Evolutionary conservation across 106 monocot genomes (phyloP).

Genomic region (Phalaenopsis equestris): DNA sequence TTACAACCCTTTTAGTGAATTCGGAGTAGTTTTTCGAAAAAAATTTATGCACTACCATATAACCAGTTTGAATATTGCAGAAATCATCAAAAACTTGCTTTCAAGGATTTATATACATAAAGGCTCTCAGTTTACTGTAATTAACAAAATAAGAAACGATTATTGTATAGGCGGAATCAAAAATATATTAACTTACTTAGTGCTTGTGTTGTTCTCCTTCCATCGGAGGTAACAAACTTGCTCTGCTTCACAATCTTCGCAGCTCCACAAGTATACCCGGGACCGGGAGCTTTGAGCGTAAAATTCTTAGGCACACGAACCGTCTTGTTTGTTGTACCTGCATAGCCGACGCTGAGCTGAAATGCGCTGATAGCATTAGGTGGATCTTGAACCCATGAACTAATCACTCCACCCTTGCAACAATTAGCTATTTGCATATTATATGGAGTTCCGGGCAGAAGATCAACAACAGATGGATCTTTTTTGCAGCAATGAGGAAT

Average conservation of each 20-base stretch:
- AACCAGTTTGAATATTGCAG: too few species aligned
- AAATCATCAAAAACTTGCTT: too few species aligned
- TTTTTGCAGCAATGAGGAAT: conserved; percentile 68
- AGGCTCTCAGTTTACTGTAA: too few species aligned
- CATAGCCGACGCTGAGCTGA: conserved; percentile 57
- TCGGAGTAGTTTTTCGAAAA: too few species aligned
- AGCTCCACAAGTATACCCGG: conserved; percentile 69
- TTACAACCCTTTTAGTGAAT: too few species aligned
- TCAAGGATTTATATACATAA: too few species aligned
- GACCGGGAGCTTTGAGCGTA: conserved; percentile 59
- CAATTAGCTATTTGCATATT: conserved; percentile 88
- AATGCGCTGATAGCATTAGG: conserved; percentile 48
- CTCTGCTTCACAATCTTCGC: conserved; percentile 51
- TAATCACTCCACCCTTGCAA: conserved; percentile 80
- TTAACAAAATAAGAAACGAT: too few species aligned
- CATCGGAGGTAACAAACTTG: conserved; percentile 53
- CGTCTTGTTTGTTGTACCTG: conserved; percentile 65
- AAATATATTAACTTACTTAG: conserved; percentile 35
- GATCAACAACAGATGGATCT: conserved; percentile 52
- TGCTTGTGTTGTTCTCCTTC: conserved; percentile 79
- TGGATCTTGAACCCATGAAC: conserved; percentile 60
- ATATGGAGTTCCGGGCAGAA: conserved; percentile 79
- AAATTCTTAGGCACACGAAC: conserved; percentile 55
- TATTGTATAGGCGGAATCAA: too few species aligned
- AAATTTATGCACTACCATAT: too few species aligned